These are phyloP conservation scores for Xylaria sp. DNA, from an alignment of 2,329 filamentous ascomycete genomes.

Conservation along the genomic window DNA sequence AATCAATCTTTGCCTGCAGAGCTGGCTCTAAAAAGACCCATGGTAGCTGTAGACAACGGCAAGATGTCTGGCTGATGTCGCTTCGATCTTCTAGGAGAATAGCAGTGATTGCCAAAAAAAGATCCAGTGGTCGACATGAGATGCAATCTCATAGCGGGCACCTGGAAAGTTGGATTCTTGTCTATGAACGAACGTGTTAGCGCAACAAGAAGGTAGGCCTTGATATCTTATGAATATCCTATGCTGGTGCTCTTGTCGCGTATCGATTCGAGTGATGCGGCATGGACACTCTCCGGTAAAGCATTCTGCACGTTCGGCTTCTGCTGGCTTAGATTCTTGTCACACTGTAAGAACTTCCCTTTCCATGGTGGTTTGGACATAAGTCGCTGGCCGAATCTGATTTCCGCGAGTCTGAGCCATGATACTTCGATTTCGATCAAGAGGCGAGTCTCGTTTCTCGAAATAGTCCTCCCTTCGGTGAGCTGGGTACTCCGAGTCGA, in stretches of 20 bases:
- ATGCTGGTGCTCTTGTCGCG: conserved; percentile 58
- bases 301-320: conserved; percentile 51
- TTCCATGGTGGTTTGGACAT: background rate
- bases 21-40: conserved; percentile 56
- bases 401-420: background rate
- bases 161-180: conserved; percentile 61
- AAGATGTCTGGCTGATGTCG: conserved; percentile 51
- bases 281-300: conserved; percentile 49
- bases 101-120: conserved; percentile 57
- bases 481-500: background rate
- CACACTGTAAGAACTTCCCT: conserved; percentile 22
- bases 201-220: conserved; percentile 44
- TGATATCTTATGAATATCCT: conserved; percentile 53
- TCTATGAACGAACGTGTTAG: conserved; percentile 63
- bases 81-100: conserved; percentile 58
- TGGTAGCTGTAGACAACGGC: conserved; percentile 52
- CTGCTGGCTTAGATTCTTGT: conserved; percentile 50
- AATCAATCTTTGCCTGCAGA: conserved; percentile 62
- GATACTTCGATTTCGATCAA: background rate
- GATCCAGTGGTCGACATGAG: conserved; percentile 38
- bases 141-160: conserved; percentile 51
- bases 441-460: background rate
- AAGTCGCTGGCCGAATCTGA: background rate
- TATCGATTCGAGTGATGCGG: conserved; percentile 56
- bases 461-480: background rate